Base-by-base conservation (phyloP, 306 rosid species). In the Corylus heterophylla region DNA sequence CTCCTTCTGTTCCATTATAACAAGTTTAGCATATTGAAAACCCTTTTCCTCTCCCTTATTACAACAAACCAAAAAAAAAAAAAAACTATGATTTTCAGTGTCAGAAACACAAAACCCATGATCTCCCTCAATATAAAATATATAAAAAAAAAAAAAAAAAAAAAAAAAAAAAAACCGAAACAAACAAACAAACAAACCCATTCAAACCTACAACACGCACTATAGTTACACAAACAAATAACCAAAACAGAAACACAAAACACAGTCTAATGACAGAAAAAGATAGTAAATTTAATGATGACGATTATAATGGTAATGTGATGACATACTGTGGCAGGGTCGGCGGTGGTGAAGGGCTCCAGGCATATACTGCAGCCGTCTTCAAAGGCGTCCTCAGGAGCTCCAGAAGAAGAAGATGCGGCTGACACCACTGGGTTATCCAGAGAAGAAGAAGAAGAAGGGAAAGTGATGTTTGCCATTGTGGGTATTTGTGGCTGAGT, bases 281-380 rank as follows among this genome's bases (percentile, higher is more conserved):
- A 5, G 45, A 42, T 42, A 5, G 4, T 16, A 27, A 54, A 59
- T 39, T 45, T 6, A 54, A 42, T 8, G 16, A 7, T 37, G 13
- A 18, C 14, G 12, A 35, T 59, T 4, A 62, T 14, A 13, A 55
- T 0, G 25, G 47, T 11, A 67, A 18, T 4, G 61, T 20, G 22
- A 64, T 61, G 67, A 69, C 87, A 74, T 92, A 94, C 98, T 64
- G 92, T 86, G n/a, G 92, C 79, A 12, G 97, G 98, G 75, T 94
- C 96, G 5, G 88, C 68, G 42, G 89, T 8, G 76, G 64, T 77
- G 86, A 94, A 94, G 18, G 96, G 86, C 72, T 94, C 96, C 0
- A 94, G 88, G 79, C 98, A 94, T 18, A 94, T 92, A 71, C 98
- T 92, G 86, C 98, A 94, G 45, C 85, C 88, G 76, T 94, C 97